Conservation (phyloP, 108 stramenopile genomes). For the Nitzschia putrida region DNA sequence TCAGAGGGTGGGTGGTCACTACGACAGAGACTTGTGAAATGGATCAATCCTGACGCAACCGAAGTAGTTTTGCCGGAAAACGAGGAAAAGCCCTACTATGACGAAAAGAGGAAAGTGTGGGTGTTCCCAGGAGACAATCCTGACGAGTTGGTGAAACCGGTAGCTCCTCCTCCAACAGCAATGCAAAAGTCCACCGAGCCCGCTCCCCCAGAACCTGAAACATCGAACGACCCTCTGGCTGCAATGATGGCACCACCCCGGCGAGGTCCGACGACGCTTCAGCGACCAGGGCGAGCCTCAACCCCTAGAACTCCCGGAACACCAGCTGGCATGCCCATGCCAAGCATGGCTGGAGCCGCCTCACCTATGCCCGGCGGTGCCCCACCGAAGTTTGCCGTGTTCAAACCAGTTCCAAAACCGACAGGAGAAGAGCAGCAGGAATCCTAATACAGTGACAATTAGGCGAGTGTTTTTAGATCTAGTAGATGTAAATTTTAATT, state of each 20-base stretch:
- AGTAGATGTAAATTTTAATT: too few relatives aligned
- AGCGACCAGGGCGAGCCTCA: constrained; percentile 6
- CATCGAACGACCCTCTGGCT: constrained; percentile 77
- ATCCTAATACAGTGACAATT: too few relatives aligned
- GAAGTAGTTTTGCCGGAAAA: constrained; percentile 60
- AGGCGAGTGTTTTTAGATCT: too few relatives aligned
- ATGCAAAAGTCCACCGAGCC: constrained; percentile 23
- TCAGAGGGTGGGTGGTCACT: constrained; percentile 24
- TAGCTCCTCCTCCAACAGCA: constrained; percentile 79
- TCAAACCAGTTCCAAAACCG: constrained; percentile 22
- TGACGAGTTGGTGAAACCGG: constrained; percentile 63
- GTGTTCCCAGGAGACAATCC: constrained; percentile 86
- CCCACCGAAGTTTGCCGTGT: constrained; percentile 46
- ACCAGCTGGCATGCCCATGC: constrained; percentile 21
- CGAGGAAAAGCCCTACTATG: constrained; percentile 82
- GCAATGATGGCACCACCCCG: constrained; percentile 91
- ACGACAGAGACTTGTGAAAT: constrained; percentile 59
- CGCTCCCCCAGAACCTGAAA: constrained; percentile 20
- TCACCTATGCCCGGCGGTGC: constrained; percentile 12
- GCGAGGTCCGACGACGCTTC: constrained; percentile 17
- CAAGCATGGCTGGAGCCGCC: neutral
- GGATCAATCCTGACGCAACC: constrained; percentile 78
- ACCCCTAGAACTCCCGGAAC: constrained; percentile 5
- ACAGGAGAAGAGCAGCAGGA: constrained; percentile 1
- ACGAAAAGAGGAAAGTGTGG: constrained; percentile 59